These are phyloP conservation scores for Nemania sp. DNA, from an alignment of 2,329 filamentous ascomycete species.

Conservation along the genomic window DNA sequence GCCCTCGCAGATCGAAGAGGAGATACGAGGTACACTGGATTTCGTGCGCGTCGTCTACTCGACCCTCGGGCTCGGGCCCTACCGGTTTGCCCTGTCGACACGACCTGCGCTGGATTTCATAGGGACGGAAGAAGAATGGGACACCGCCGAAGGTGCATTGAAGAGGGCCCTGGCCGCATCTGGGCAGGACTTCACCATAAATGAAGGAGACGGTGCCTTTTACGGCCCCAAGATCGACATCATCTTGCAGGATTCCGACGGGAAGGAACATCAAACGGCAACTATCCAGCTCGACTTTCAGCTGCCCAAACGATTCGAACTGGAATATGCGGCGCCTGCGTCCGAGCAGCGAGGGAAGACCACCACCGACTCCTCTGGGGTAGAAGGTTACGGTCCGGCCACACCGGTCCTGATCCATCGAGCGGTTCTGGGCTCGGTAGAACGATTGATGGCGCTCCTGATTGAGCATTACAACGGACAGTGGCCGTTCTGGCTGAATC, in stretches of 20 bases:
- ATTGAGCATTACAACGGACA: slow-evolving; percentile 81
- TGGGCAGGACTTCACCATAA: slow-evolving; percentile 72
- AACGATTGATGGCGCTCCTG: slow-evolving; percentile 81
- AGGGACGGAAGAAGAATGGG: slow-evolving; percentile 69
- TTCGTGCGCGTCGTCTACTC: slow-evolving; percentile 54
- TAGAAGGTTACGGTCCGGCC: slow-evolving; percentile 61
- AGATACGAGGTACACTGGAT: slow-evolving; percentile 51
- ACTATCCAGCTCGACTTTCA: slow-evolving; percentile 92
- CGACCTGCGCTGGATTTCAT: slow-evolving; percentile 78
- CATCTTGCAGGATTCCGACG: slow-evolving; percentile 75
- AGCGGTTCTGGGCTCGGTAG: slow-evolving; percentile 81
- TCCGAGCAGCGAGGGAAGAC: slow-evolving; percentile 60
- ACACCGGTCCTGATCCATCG: slow-evolving; percentile 82
- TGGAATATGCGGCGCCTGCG: slow-evolving; percentile 74
- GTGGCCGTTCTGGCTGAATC: slow-evolving; percentile 90
- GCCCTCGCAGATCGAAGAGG: slow-evolving; percentile 61
- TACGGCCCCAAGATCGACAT: slow-evolving; percentile 94
- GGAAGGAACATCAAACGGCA: slow-evolving; percentile 86
- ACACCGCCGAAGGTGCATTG: slow-evolving; percentile 70
- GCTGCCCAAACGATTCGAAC: slow-evolving; percentile 77
- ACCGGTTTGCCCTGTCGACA: slow-evolving; percentile 78
- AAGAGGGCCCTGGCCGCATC: slow-evolving; percentile 64
- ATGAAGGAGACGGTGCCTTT: slow-evolving; percentile 84
- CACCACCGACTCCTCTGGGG: slow-evolving; percentile 52
- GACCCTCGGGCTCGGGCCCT: slow-evolving; percentile 73